Percentiles rank a stretch among this genome's conserved stretches.
Evolutionary conservation across 73 alveolate species (phyloP).

Genomic region (Paramecium bursaria): DNA sequence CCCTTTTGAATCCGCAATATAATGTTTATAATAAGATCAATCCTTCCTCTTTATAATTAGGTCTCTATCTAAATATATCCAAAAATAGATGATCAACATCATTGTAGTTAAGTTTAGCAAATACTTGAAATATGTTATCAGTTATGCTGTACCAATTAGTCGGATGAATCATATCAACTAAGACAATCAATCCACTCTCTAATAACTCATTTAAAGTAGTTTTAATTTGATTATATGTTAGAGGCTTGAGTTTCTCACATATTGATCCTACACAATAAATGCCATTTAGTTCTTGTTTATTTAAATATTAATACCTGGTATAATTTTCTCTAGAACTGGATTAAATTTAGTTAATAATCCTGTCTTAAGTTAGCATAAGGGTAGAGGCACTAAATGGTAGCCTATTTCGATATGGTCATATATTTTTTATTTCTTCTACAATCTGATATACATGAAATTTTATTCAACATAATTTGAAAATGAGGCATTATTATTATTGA

Average conservation of each 20-base stretch:
- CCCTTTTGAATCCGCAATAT: conserved; percentile 33
- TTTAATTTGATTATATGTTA: conserved; percentile 8
- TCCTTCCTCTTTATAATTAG: background rate
- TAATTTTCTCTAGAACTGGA: conserved; percentile 22
- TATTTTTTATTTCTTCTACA: background rate
- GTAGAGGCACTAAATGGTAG: conserved; percentile 41
- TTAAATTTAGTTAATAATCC: conserved; percentile 27
- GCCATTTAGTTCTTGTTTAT: too few relatives aligned
- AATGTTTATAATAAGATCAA: background rate
- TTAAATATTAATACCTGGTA: conserved; percentile 52
- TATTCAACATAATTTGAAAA: conserved; percentile 37
- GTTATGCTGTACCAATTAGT: conserved; percentile 14
- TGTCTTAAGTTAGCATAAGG: background rate
- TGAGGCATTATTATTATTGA: conserved; percentile 3
- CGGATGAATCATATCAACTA: conserved; percentile 33
- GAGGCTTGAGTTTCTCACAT: conserved; percentile 9
- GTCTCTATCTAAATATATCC: background rate
- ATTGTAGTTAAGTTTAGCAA: background rate
- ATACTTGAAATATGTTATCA: conserved; percentile 3
- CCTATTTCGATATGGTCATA: background rate
- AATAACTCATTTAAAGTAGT: conserved; percentile 11
- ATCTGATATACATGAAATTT: conserved; percentile 27
- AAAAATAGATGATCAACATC: conserved; percentile 1
- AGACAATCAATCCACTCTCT: background rate
- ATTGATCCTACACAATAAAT: conserved; percentile 49